Conservation (phyloP, 1,284 basidiomycete genomes). For the Tilletia indica region DNA sequence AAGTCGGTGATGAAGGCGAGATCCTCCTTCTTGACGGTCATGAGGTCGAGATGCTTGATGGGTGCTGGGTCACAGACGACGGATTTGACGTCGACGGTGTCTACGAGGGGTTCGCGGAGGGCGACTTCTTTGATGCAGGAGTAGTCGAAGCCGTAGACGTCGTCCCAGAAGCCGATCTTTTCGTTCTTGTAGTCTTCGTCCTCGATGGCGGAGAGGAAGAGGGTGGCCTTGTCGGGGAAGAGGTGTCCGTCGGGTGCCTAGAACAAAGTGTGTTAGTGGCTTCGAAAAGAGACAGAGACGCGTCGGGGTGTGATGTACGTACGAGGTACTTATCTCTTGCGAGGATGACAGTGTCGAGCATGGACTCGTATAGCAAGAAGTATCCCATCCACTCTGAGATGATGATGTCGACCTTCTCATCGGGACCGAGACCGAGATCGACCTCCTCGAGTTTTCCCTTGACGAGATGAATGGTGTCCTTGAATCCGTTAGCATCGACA, state of each 20-base stretch:
- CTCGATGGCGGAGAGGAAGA: constrained; percentile 95
- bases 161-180: constrained; percentile 95
- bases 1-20: constrained; percentile 82
- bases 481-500: constrained; percentile 91
- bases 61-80: constrained; percentile 55
- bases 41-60: constrained; percentile 69
- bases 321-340: constrained; percentile 93
- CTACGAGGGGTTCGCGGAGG: constrained; percentile 90
- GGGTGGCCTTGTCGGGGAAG: constrained; percentile 91
- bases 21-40: constrained; percentile 92
- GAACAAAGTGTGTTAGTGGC: background rate
- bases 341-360: constrained; percentile 96
- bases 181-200: constrained; percentile 99
- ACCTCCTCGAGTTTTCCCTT: constrained; percentile 97
- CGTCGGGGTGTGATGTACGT: background rate
- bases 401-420: constrained; percentile 77
- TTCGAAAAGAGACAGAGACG: background rate
- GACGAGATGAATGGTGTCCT: constrained; percentile 67
- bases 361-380: constrained; percentile 85
- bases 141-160: constrained; percentile 99
- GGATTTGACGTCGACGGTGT: constrained; percentile 69
- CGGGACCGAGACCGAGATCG: constrained; percentile 57
- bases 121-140: constrained; percentile 99
- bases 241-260: constrained; percentile 73
- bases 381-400: constrained; percentile 98